A percentile compares a stretch with the other conserved stretches of the same genome.
Conservation (phyloP, 2,329 filamentous ascomycete genomes). For the Balansia obtecta region DNA sequence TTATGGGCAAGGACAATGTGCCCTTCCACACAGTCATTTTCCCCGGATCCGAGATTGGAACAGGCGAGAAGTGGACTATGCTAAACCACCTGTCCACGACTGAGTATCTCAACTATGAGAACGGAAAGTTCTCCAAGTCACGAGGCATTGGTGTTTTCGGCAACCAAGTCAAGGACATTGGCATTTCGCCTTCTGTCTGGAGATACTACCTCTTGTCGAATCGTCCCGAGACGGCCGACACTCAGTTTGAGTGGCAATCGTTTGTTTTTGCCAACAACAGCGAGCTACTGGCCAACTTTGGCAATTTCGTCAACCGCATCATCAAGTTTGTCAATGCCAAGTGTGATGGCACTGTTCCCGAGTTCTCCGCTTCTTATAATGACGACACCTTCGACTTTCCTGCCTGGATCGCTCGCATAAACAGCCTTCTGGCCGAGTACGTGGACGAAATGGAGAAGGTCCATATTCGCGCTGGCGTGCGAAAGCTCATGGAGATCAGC, state of each 20-base stretch:
- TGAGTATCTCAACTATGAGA: conserved; percentile 77
- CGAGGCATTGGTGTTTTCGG: conserved; percentile 85
- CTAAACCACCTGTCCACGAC: conserved; percentile 80
- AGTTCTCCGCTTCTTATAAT: conserved; percentile 41
- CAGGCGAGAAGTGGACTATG: conserved; percentile 77
- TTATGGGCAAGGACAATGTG: conserved; percentile 70
- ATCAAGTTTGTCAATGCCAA: conserved; percentile 69
- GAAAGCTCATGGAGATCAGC: conserved; percentile 55
- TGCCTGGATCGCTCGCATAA: conserved; percentile 20
- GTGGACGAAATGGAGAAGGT: conserved; percentile 56
- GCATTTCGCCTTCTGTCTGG: conserved; percentile 80
- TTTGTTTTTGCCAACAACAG: conserved; percentile 83
- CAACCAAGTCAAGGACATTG: conserved; percentile 77
- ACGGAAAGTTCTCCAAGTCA: conserved; percentile 87
- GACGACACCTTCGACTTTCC: conserved; percentile 36
- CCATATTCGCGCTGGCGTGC: conserved; percentile 55
- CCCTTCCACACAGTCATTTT: conserved; percentile 77
- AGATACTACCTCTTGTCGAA: conserved; percentile 80
- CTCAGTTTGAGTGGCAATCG: conserved; percentile 78
- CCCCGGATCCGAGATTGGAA: conserved; percentile 76
- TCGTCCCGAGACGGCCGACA: conserved; percentile 74
- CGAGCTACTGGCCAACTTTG: conserved; percentile 66
- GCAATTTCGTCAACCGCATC: conserved; percentile 62
- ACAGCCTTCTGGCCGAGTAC: conserved; percentile 54
- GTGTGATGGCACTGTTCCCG: conserved; percentile 57